Conservation (phyloP, 2,329 filamentous ascomycete species). For the Aspergillus sp. region DNA sequence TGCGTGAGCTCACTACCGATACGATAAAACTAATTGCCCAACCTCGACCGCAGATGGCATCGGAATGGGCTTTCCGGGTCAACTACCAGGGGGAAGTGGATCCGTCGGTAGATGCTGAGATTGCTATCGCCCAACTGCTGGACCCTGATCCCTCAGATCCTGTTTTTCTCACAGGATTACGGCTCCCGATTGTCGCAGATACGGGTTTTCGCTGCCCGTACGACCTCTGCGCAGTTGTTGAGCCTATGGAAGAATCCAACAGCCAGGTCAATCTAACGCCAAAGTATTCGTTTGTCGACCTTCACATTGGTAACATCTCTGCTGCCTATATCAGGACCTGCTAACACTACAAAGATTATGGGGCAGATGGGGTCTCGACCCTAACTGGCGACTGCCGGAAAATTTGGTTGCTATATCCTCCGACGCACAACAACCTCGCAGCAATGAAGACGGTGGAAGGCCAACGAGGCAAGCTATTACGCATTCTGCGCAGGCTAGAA, state of each 20-base stretch:
- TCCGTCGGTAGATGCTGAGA: neutral
- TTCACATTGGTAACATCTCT: neutral
- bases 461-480: neutral
- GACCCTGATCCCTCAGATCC: neutral
- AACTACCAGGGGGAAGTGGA: neutral
- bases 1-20: neutral
- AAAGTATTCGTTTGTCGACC: neutral
- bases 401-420: conserved; percentile 1
- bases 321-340: neutral
- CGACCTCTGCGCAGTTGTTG: neutral
- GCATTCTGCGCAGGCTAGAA: neutral
- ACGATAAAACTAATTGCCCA: neutral
- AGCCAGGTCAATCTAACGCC: neutral
- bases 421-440: neutral
- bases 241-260: neutral
- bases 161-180: neutral
- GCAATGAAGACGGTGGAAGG: neutral
- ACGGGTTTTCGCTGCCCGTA: neutral
- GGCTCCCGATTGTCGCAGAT: neutral
- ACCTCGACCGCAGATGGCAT: neutral
- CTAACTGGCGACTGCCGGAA: neutral
- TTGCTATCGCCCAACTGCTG: neutral
- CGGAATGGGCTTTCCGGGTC: neutral
- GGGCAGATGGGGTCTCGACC: neutral
- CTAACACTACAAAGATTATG: neutral